These are phyloP conservation scores for Metarhizium brunneum DNA, from an alignment of 2,329 filamentous ascomycete species.

Conservation along the genomic window DNA sequence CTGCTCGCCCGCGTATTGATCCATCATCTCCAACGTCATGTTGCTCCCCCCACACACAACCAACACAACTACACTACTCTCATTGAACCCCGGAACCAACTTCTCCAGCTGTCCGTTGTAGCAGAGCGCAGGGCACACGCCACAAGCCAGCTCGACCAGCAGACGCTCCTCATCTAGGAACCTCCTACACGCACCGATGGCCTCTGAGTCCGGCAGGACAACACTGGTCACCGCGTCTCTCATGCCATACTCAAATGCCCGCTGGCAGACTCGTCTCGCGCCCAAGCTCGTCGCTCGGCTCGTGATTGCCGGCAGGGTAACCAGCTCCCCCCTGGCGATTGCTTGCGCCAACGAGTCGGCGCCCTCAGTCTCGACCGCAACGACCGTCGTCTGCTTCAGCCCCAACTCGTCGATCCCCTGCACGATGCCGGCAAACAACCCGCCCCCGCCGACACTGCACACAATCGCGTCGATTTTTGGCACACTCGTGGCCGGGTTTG, in stretches of 20 bases:
- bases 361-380: constrained; percentile 66
- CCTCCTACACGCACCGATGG: constrained; percentile 16
- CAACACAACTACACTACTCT: constrained; percentile 18
- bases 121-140: constrained; percentile 19
- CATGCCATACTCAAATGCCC: constrained; percentile 23
- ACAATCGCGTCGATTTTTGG: constrained; percentile 51
- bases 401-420: constrained; percentile 41
- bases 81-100: constrained; percentile 13
- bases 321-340: constrained; percentile 40
- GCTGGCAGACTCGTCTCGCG: constrained; percentile 52
- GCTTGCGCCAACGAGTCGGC: constrained; percentile 55
- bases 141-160: constrained; percentile 21
- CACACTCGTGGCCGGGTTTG: background rate
- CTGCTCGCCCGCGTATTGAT: constrained; percentile 4
- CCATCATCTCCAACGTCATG: constrained; percentile 21
- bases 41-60: constrained; percentile 23
- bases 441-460: constrained; percentile 72
- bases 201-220: constrained; percentile 18
- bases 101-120: constrained; percentile 15
- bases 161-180: constrained; percentile 20
- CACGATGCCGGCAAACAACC: constrained; percentile 66
- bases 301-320: constrained; percentile 60
- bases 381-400: constrained; percentile 31
- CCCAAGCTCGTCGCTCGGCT: constrained; percentile 64
- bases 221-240: constrained; percentile 16